Conservation (phyloP, 2,329 filamentous ascomycete species). For the Microdochium paspali region DNA sequence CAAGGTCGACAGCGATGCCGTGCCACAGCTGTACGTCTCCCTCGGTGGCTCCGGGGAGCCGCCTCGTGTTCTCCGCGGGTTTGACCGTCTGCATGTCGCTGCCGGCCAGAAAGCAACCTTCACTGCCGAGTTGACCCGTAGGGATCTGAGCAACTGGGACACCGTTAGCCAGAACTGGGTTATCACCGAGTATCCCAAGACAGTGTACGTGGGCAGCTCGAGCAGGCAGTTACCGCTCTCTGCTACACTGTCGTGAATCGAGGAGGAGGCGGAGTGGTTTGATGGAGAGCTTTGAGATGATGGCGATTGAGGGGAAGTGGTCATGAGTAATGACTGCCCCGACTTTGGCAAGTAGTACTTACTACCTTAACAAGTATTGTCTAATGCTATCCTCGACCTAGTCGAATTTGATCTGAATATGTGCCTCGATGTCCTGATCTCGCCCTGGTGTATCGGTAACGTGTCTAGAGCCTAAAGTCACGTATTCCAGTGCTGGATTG, state of each 20-base stretch:
- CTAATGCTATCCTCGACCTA: background rate
- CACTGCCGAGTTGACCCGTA: conserved; percentile 59
- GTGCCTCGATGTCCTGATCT: too few species aligned
- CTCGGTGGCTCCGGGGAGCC: conserved; percentile 72
- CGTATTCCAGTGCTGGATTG: too few species aligned
- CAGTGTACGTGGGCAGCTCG: conserved; percentile 43
- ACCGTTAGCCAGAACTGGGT: conserved; percentile 75
- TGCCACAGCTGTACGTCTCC: conserved; percentile 70
- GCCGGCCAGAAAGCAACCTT: conserved; percentile 62
- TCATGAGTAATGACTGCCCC: too few species aligned
- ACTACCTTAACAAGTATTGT: background rate
- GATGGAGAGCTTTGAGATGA: background rate
- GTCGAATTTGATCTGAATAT: too few species aligned
- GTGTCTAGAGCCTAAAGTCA: too few species aligned
- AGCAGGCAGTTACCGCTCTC: conserved; percentile 42
- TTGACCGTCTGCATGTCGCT: conserved; percentile 65
- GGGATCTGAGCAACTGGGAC: conserved; percentile 87
- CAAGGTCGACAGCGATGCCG: conserved; percentile 52
- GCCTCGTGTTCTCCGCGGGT: conserved; percentile 60
- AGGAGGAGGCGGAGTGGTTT: background rate
- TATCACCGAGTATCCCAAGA: conserved; percentile 40
- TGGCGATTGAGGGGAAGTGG: background rate
- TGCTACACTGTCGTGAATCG: conserved; percentile 14
- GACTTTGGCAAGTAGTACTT: background rate
- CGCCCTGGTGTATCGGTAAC: too few species aligned